Percentiles rank a stretch among this genome's conserved stretches.
Conservation (phyloP, 768 basidiomycete genomes). For the Auriculariales sp. region DNA sequence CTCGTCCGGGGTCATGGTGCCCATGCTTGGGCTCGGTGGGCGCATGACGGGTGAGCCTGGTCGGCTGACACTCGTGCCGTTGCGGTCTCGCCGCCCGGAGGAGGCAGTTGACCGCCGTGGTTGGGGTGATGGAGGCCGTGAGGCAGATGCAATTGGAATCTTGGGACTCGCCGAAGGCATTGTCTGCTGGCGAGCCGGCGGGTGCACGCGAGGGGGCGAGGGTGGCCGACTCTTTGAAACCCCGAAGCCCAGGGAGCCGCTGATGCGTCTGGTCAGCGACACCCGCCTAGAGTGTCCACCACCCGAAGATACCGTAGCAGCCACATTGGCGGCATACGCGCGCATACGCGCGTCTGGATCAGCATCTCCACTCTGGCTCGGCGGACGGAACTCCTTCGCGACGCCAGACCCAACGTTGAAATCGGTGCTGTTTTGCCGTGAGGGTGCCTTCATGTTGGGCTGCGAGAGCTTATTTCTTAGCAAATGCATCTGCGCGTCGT, state of each 20-base stretch:
- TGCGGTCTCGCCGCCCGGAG: too few species aligned
- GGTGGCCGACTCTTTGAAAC: background rate
- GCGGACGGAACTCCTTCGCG: background rate
- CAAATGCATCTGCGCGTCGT: background rate
- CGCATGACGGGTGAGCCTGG: background rate
- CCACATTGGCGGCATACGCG: background rate
- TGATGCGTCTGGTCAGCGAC: background rate
- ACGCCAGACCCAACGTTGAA: background rate
- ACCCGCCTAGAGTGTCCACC: background rate
- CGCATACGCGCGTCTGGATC: background rate
- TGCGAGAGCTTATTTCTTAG: background rate
- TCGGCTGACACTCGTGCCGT: too few species aligned
- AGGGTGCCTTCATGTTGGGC: background rate
- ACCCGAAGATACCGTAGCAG: background rate
- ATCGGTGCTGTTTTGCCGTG: background rate
- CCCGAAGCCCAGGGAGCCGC: background rate
- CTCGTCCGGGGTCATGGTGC: background rate
- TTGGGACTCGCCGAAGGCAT: background rate
- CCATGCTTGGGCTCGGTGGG: background rate
- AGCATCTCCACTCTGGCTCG: background rate
- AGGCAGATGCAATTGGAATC: too few species aligned
- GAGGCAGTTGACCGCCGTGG: too few species aligned
- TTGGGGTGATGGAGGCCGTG: too few species aligned
- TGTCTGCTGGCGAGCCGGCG: background rate
- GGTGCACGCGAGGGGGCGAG: background rate